Evolutionary conservation across 371 early-diverging fungal species (phyloP), one percentile per base, ranked within the genome.

Genomic region (Umbelopsis sp.): DNA sequence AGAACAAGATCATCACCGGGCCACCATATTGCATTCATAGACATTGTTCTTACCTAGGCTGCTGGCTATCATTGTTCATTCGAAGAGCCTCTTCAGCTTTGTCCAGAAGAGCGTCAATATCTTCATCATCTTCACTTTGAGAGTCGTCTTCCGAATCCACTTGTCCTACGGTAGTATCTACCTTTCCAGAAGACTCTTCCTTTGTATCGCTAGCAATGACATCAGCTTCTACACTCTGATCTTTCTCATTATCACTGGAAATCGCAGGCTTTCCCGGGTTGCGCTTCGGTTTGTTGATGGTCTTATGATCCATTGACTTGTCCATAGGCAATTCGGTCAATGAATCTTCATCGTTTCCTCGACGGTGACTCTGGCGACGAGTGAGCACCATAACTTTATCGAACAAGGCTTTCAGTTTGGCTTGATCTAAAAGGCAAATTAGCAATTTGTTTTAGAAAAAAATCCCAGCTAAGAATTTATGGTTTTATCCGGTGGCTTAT

Each of bases 181-280:
- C 1, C 20, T 48, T 48, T 20, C 18, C 16, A 8, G 18, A 48
- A 11, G 48, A 16, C 6, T 20, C 18, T 48, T 11, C 24, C 9
- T 20, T 22, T 25, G 24, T 3, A 25, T 25, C 52, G 12, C 22
- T 24, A 6, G 52, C 18, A 3, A 25, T 12, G 7, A 20, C 29
- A 3, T 18, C 20, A 25, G 22, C 29, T 51, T 9, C 12, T 14
- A 22, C 52, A 24, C 29, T 51, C 24, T 51, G 22, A 11, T 51
- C 25, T 51, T 51, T 14, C 22, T 29, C 52, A 29, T 29, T 29
- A 29, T 4, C 29, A 12, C 29, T 51, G 52, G 12, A 6, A 24
- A 24, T 25, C 29, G 29, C 18, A 35, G 37, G 0, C 57, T 63
- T 66, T 71, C 72, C 46, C 66, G 65, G 12, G 62, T 64, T 64